These are phyloP conservation scores for Stemphylium beticola DNA, from an alignment of 2,329 filamentous ascomycete species.

Conservation along the genomic window DNA sequence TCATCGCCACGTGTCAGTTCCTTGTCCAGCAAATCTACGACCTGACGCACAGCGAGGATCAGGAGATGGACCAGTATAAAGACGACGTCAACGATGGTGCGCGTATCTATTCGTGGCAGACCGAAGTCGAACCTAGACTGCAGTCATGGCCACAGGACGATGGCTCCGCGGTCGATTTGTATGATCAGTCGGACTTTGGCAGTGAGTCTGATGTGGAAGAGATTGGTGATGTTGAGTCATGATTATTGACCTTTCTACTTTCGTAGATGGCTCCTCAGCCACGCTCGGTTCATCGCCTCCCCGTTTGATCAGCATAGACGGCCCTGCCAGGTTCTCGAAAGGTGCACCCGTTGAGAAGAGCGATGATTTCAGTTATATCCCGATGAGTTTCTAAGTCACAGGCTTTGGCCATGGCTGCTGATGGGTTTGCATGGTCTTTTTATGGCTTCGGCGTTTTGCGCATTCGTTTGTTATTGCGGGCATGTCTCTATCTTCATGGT, in stretches of 20 bases:
- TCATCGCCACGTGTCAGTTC: conserved; percentile 30
- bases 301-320: neutral
- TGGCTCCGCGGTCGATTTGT: conserved; percentile 38
- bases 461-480: neutral
- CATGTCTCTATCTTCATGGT: conserved; percentile 2
- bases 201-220: conserved; percentile 47
- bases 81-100: conserved; percentile 27
- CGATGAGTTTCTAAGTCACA: neutral
- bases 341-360: neutral
- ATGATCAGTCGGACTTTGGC: conserved; percentile 47
- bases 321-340: neutral
- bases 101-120: conserved; percentile 30
- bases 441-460: conserved; percentile 1
- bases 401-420: neutral
- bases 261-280: neutral
- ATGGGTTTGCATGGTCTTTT: neutral
- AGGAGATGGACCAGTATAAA: conserved; percentile 25
- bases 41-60: conserved; percentile 30
- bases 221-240: conserved; percentile 25
- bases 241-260: conserved; percentile 1
- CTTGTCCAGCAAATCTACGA: conserved; percentile 29
- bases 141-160: conserved; percentile 36
- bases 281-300: neutral
- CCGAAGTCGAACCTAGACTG: conserved; percentile 32
- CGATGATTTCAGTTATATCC: neutral